phyloP scores from a whole-genome alignment of 2,329 filamentous ascomycete species.

The Blumeria hordei region DNA sequence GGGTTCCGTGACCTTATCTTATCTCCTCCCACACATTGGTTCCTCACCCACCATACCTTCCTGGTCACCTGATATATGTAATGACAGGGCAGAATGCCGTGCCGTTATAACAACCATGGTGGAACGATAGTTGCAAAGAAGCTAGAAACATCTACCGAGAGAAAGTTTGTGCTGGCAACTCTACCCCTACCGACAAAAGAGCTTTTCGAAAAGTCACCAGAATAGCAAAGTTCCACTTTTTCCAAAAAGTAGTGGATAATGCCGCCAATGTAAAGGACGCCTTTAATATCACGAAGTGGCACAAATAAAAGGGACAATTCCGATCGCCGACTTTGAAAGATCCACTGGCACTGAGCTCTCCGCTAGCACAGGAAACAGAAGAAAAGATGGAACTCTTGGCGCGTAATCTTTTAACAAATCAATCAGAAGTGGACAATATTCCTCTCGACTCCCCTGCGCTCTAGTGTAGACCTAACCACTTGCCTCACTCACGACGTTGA shows the following conservation, averaged over 20 bases:
- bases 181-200: neutral
- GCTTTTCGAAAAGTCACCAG: neutral
- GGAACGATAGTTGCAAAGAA: neutral
- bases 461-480: neutral
- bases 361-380: neutral
- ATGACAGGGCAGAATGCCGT: too few species aligned
- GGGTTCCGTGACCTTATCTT: too few species aligned
- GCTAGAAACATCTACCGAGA: neutral
- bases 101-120: neutral
- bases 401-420: neutral
- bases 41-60: too few species aligned
- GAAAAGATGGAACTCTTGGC: neutral
- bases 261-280: neutral
- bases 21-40: too few species aligned
- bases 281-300: neutral
- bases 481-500: neutral
- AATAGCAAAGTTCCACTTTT: neutral
- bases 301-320: neutral
- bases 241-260: neutral
- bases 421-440: neutral
- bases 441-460: neutral
- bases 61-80: too few species aligned
- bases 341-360: too few species aligned
- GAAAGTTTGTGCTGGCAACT: neutral
- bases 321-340: neutral